Base-by-base conservation (phyloP, 2,329 filamentous ascomycete genomes). In the Mariannaea sp. region DNA sequence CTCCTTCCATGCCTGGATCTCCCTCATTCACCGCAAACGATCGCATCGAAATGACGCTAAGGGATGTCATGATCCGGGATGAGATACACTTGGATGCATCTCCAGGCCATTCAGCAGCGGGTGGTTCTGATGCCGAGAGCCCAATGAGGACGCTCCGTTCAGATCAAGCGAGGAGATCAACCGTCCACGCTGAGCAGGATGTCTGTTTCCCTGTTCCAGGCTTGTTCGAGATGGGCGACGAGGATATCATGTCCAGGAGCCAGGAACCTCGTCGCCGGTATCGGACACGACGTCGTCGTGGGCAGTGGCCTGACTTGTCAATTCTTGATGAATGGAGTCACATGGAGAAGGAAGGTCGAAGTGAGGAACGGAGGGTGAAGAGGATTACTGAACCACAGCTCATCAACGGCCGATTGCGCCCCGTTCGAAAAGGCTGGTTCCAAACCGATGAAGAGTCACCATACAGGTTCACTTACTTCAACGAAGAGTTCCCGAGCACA, bases 381-480 rank as follows among this genome's bases (percentile, higher is more conserved):
- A 94, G 89, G 70, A 93, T 97, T 60, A 95, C 88, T 5, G 94
- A 99, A 69, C 94, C 94, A 8, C 86, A 97, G 66, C 84, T 97
- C 62, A 87, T 99, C 54, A 93, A 93, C 55, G 94, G 94, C 1
- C 84, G 94, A 48, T 76, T 99, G 38, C 86, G 94, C 5, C 92
- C 92, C 10, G 85, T 90, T 32, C 86, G 89, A 58, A 83, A 82
- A 62, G 83, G 83, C 12, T 99, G 93, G 93, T 93, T 91, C 70
- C 84, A 88, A 32, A 86, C 90, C 47, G 90, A 94, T 59, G 92
- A 96, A 56, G 93, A 97, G 60, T 85, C 88, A 0, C 94, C 94
- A 0, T 97, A 95, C 70, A 84, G 94, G 20, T 99, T 97, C 71
- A 97, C 94, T 0, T 99, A 99, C 72, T 99, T 99, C 80, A 97